These are phyloP conservation scores for Hamiltosporidium tvaerminnensis DNA, from an alignment of 371 early-diverging fungal genomes.

Conservation along the genomic window DNA sequence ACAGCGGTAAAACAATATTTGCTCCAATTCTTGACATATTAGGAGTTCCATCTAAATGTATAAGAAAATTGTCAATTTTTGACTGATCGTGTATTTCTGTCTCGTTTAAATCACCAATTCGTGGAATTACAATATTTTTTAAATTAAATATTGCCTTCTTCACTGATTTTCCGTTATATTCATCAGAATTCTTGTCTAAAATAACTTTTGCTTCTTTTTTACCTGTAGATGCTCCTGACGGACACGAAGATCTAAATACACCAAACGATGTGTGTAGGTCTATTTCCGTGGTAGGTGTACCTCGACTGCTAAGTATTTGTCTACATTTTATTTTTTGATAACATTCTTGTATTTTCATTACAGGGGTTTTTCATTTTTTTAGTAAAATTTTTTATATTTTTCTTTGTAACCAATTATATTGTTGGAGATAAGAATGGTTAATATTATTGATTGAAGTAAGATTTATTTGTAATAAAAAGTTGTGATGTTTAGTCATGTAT, in stretches of 20 bases:
- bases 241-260: slow-evolving; percentile 79
- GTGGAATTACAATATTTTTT: slow-evolving; percentile 66
- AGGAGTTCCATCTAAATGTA: slow-evolving; percentile 72
- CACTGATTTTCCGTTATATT: slow-evolving; percentile 84
- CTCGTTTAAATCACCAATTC: slow-evolving; percentile 58
- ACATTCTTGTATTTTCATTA: not conserved
- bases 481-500: too few relatives aligned
- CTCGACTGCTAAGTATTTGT: slow-evolving; percentile 92
- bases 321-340: slow-evolving; percentile 55
- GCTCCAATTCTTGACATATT: slow-evolving; percentile 77
- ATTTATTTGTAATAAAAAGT: too few relatives aligned
- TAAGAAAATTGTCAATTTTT: slow-evolving; percentile 71
- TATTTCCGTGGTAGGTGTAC: slow-evolving; percentile 93
- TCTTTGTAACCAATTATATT: too few relatives aligned
- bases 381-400: too few relatives aligned
- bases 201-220: slow-evolving; percentile 89
- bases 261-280: slow-evolving; percentile 73
- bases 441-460: too few relatives aligned
- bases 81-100: slow-evolving; percentile 65
- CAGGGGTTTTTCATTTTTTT: too few relatives aligned
- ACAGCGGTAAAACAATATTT: slow-evolving; percentile 90
- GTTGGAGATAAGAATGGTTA: too few relatives aligned
- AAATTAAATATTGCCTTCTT: slow-evolving; percentile 74
- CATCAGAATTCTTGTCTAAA: slow-evolving; percentile 65
- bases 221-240: slow-evolving; percentile 94